Conservation (phyloP, 1,284 basidiomycete species). For the Fomitopsis pinicola region DNA sequence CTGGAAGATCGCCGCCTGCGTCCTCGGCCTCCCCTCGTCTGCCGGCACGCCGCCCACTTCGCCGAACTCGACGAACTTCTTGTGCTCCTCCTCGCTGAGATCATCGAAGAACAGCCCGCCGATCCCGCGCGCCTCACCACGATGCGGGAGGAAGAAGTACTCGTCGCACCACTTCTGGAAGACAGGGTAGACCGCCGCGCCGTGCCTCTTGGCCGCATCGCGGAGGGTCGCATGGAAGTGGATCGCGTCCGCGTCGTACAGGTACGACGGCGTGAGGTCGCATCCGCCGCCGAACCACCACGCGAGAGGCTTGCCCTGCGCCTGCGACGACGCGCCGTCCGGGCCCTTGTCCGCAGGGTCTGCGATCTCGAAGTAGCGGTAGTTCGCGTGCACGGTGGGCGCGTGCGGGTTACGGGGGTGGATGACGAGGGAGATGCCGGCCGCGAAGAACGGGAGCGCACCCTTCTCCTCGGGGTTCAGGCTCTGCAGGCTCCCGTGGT, state of each 20-base stretch:
- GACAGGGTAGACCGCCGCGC: slow-evolving; percentile 64
- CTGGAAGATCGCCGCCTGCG: slow-evolving; percentile 68
- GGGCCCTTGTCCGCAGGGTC: slow-evolving; percentile 37
- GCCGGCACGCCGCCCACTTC: slow-evolving; percentile 24
- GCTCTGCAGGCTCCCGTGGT: slow-evolving; percentile 77
- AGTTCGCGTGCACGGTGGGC: slow-evolving; percentile 95
- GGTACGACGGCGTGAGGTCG: slow-evolving; percentile 93
- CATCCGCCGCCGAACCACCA: slow-evolving; percentile 99
- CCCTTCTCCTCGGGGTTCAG: slow-evolving; percentile 35
- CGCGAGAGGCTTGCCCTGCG: slow-evolving; percentile 54
- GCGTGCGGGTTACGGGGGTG: slow-evolving; percentile 92
- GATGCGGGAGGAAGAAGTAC: slow-evolving; percentile 95
- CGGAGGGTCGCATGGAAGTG: slow-evolving; percentile 89
- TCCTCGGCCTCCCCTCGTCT: slow-evolving; percentile 49
- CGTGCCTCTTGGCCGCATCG: slow-evolving; percentile 73
- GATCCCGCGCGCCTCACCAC: slow-evolving; percentile 85
- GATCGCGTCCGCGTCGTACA: slow-evolving; percentile 82
- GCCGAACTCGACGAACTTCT: slow-evolving; percentile 38
- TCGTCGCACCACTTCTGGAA: slow-evolving; percentile 98
- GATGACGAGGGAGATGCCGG: slow-evolving; percentile 88
- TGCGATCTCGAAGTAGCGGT: slow-evolving; percentile 94
- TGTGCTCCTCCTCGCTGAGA: slow-evolving; percentile 59
- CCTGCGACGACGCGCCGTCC: slow-evolving; percentile 25
- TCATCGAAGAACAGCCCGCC: slow-evolving; percentile 99
- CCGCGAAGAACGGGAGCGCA: slow-evolving; percentile 89